Conservation (phyloP, 2,329 filamentous ascomycete genomes). For the Aschersonia sp. region DNA sequence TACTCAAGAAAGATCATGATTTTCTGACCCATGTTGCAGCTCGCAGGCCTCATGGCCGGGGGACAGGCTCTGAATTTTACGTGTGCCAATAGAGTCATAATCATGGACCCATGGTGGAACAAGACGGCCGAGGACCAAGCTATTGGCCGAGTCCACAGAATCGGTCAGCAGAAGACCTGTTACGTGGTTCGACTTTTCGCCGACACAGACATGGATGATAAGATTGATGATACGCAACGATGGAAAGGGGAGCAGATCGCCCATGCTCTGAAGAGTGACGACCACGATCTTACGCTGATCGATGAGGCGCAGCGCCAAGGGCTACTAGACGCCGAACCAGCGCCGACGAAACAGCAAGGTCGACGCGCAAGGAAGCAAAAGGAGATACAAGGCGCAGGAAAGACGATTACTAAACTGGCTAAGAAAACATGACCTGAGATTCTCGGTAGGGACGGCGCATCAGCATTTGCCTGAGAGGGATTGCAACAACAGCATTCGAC, state of each 20-base stretch:
- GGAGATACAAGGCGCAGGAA: too few relatives aligned
- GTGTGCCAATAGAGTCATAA: constrained; percentile 35
- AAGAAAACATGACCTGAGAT: too few relatives aligned
- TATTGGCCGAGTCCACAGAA: constrained; percentile 43
- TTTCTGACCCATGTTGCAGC: constrained; percentile 9
- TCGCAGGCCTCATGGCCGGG: constrained; percentile 20
- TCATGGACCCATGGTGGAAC: constrained; percentile 50
- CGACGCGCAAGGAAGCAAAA: too few relatives aligned
- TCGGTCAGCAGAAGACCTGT: constrained; percentile 48
- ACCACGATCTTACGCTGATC: constrained; percentile 2
- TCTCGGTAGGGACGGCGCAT: too few relatives aligned
- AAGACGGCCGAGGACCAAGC: constrained; percentile 46
- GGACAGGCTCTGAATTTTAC: constrained; percentile 25
- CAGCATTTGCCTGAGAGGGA: too few relatives aligned
- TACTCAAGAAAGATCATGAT: constrained; percentile 1
- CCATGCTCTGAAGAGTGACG: constrained; percentile 15
- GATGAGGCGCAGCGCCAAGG: not conserved
- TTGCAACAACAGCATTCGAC: too few relatives aligned
- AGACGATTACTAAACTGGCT: too few relatives aligned
- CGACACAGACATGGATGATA: constrained; percentile 40
- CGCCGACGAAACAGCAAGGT: too few relatives aligned
- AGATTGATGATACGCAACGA: constrained; percentile 39
- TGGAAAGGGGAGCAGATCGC: constrained; percentile 34
- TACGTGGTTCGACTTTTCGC: constrained; percentile 44
- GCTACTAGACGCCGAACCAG: not conserved